Conservation (phyloP, 2,329 filamentous ascomycete genomes). For the Hymenoscyphus infarciens region DNA sequence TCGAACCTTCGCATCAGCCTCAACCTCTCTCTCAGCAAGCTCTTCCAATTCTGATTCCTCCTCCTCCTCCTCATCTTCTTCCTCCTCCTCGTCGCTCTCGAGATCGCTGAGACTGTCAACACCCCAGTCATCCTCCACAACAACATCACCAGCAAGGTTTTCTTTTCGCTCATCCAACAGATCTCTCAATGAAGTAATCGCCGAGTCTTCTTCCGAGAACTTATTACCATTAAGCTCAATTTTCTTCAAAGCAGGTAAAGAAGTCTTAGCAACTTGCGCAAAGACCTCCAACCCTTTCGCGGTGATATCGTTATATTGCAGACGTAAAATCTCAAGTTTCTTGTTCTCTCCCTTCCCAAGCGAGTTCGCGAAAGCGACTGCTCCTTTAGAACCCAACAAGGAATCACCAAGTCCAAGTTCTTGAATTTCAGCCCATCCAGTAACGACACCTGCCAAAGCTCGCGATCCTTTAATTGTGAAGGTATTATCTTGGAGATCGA, state of each 20-base stretch:
- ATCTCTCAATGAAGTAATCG: slow-evolving; percentile 63
- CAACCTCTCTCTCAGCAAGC: slow-evolving; percentile 64
- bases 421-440: slow-evolving; percentile 68
- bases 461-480: slow-evolving; percentile 80
- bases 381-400: slow-evolving; percentile 74
- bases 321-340: slow-evolving; percentile 73
- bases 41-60: slow-evolving; percentile 55
- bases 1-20: slow-evolving; percentile 69
- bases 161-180: slow-evolving; percentile 77
- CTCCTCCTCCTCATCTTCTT: slow-evolving; percentile 66
- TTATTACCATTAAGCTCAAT: slow-evolving; percentile 97
- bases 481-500: slow-evolving; percentile 97
- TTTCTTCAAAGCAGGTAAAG: slow-evolving; percentile 73
- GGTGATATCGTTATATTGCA: slow-evolving; percentile 95
- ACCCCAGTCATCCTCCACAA: slow-evolving; percentile 79
- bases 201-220: slow-evolving; percentile 79
- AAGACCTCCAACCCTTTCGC: slow-evolving; percentile 69
- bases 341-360: slow-evolving; percentile 72
- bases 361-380: slow-evolving; percentile 67
- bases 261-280: slow-evolving; percentile 61
- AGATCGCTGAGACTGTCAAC: slow-evolving; percentile 84
- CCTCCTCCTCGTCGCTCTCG: slow-evolving; percentile 57
- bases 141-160: slow-evolving; percentile 58
- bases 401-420: slow-evolving; percentile 91
- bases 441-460: slow-evolving; percentile 71